Percentiles rank a stretch among this genome's conserved stretches.
These are phyloP conservation scores for Sanghuangporus sanghuang DNA, from an alignment of 1,284 basidiomycete species.

Conservation along the genomic window DNA sequence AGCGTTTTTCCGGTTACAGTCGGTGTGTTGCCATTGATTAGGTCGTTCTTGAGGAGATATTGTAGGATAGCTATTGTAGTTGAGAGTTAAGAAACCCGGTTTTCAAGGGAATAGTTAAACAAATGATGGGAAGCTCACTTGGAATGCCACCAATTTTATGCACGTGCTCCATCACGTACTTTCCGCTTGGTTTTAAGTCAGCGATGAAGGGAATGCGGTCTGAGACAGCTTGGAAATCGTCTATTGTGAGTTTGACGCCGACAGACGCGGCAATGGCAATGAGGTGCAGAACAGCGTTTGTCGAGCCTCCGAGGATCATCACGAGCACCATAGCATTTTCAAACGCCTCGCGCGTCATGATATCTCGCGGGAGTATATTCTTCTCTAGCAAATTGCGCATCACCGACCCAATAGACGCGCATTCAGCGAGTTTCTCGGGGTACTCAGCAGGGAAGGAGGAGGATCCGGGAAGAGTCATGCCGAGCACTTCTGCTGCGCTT, in stretches of 20 bases:
- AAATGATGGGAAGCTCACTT: constrained; percentile 36
- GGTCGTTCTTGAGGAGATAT: constrained; percentile 76
- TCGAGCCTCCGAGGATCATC: constrained; percentile 93
- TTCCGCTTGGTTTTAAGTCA: constrained; percentile 87
- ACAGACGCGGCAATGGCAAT: constrained; percentile 89
- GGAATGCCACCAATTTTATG: constrained; percentile 88
- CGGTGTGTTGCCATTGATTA: constrained; percentile 82
- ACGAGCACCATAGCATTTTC: constrained; percentile 96
- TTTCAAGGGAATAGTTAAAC: no score
- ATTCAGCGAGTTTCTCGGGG: constrained; percentile 82
- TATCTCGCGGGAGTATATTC: constrained; percentile 90
- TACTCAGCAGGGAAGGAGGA: constrained; percentile 94
- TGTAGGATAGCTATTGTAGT: constrained; percentile 62
- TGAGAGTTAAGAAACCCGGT: constrained; percentile 25
- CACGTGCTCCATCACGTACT: constrained; percentile 88
- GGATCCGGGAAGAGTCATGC: constrained; percentile 96
- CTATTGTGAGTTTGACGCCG: constrained; percentile 75
- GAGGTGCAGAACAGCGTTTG: constrained; percentile 88
- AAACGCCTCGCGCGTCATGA: constrained; percentile 94
- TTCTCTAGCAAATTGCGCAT: constrained; percentile 87
- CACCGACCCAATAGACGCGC: constrained; percentile 69
- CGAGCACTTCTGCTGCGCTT: constrained; percentile 85
- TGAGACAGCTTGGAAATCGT: constrained; percentile 85
- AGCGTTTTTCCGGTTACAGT: constrained; percentile 86
- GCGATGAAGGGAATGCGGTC: constrained; percentile 86